Base-by-base conservation (phyloP, 306 rosid genomes). In the Prunus mume region DNA sequence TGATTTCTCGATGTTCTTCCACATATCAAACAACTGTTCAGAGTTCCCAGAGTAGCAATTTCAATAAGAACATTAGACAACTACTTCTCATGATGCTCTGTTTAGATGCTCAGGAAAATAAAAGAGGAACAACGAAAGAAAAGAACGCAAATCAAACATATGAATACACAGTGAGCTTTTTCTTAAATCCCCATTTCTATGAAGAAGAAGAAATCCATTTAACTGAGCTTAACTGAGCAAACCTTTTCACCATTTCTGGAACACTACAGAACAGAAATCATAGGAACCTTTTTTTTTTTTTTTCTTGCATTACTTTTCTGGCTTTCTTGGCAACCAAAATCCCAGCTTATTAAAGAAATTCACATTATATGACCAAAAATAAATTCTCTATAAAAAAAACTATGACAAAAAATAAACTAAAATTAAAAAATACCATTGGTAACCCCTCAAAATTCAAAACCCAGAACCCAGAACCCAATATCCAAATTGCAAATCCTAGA, bases 1-100 rank as follows among this genome's bases (percentile, higher is more conserved):
- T 0, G 87, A 88, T 74, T 74, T 51, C 80, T 90, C 90, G 30
- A 90, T 82, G 78, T 71, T 84, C 87, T 78, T 92, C 96, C 97
- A 92, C 84, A 64, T 56, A 78, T 86, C 87, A 80, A 90, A 90
- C 24, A 90, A 81, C 96, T 92, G 86, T 43, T 81, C 74, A 80
- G 27, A 86, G 10, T 27, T 71, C 54, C 71, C 51, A 81, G 73
- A 55, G 46, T 8, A 34, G 18, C 28, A 47, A 45, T 64, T 78
- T 25, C 68, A 27, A 28, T 60, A 19, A 73, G 14, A 71, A 54
- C 19, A 30, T 10, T 20, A 51, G 22, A 6, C 27, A 62, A 49
- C 27, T 51, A 19, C 14, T n/a, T 74, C 22, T 18, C 46, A 65
- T 15, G 32, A 32, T 64, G 9, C 51, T n/a, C 49, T 43, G 41